Conservation (phyloP, 1,284 basidiomycete species). For the Fistulinella cinereoalba region DNA sequence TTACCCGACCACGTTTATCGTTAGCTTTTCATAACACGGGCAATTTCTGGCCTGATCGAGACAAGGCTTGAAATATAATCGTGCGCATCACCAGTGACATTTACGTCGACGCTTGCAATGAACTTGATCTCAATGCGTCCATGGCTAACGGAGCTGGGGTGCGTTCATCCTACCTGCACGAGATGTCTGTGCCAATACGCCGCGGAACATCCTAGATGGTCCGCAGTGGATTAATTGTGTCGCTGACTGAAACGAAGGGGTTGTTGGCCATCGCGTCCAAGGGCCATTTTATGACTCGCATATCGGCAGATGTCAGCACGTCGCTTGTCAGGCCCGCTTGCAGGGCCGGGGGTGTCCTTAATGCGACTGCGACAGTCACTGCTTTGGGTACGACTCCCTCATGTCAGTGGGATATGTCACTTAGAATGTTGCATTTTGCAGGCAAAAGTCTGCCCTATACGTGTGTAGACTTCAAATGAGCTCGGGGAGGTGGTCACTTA, state of each 20-base stretch:
- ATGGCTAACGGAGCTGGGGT: conserved; percentile 79
- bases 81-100: conserved; percentile 46
- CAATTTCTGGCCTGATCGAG: conserved; percentile 62
- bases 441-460: conserved; percentile 84
- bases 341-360: conserved; percentile 58
- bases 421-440: conserved; percentile 28
- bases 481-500: conserved; percentile 77
- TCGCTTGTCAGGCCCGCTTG: conserved; percentile 78
- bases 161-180: conserved; percentile 22
- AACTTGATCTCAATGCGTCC: conserved; percentile 1
- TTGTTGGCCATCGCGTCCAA: conserved; percentile 80
- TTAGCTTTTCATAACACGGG: conserved; percentile 62
- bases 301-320: conserved; percentile 84
- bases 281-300: conserved; percentile 84
- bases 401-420: background rate
- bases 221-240: conserved; percentile 83
- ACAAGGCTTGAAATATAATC: conserved; percentile 70
- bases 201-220: conserved; percentile 42
- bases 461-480: conserved; percentile 70
- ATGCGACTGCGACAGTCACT: conserved; percentile 59
- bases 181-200: conserved; percentile 5
- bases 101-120: no score
- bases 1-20: background rate
- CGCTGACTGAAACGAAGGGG: conserved; percentile 83
- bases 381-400: conserved; percentile 49